Conservation (phyloP, 164 flowering plant species). For the Annona squamosa region DNA sequence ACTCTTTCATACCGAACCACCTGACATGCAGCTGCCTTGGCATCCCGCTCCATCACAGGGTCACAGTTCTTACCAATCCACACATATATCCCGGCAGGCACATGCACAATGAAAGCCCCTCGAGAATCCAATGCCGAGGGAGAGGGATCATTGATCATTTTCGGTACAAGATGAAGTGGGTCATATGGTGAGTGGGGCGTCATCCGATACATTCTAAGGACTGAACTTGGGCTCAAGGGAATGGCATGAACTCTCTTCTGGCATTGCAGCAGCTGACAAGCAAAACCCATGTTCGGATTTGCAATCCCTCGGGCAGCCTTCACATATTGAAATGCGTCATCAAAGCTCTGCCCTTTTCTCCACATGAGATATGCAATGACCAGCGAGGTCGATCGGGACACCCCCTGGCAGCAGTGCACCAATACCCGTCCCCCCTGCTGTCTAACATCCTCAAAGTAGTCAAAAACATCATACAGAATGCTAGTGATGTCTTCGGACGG, state of each 20-base stretch:
- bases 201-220: slow-evolving; percentile 66
- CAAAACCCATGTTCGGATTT: slow-evolving; percentile 85
- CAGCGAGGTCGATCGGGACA: slow-evolving; percentile 72
- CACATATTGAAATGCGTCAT: slow-evolving; percentile 73
- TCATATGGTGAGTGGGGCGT: slow-evolving; percentile 85
- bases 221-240: slow-evolving; percentile 63
- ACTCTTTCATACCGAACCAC: slow-evolving; percentile 69
- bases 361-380: slow-evolving; percentile 90
- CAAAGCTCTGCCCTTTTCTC: slow-evolving; percentile 75
- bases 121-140: slow-evolving; percentile 61
- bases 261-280: slow-evolving; percentile 74
- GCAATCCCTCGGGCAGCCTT: slow-evolving; percentile 76
- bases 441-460: slow-evolving; percentile 80
- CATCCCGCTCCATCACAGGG: slow-evolving; percentile 46
- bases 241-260: slow-evolving; percentile 74
- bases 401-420: slow-evolving; percentile 87
- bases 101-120: slow-evolving; percentile 73
- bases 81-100: slow-evolving; percentile 61
- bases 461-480: slow-evolving; percentile 82
- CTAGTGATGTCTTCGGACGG: slow-evolving; percentile 84
- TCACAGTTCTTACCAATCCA: slow-evolving; percentile 64
- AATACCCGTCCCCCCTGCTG: slow-evolving; percentile 71
- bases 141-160: slow-evolving; percentile 41
- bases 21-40: slow-evolving; percentile 58
- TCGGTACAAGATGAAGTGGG: slow-evolving; percentile 82